Evolutionary conservation across 2,329 filamentous ascomycete species (phyloP).

Genomic region (Fonsecaea erecta): DNA sequence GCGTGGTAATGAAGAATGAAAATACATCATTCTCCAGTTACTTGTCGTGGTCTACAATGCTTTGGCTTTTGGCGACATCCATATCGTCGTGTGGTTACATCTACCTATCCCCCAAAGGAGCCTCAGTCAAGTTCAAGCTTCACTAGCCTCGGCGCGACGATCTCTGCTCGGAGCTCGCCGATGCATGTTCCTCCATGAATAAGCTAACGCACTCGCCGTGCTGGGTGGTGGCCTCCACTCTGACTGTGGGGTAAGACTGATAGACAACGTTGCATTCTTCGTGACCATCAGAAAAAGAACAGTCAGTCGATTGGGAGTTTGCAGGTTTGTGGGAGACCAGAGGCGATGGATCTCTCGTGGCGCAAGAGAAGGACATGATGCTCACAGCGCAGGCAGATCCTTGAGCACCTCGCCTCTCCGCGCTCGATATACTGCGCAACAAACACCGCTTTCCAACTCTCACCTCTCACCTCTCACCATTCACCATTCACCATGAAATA

Average conservation of each 20-base stretch:
- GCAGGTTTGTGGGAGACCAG: neutral
- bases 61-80: neutral
- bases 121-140: neutral
- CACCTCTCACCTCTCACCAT: neutral
- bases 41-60: neutral
- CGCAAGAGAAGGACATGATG: neutral
- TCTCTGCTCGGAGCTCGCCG: neutral
- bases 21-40: conserved; percentile 1
- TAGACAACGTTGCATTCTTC: conserved; percentile 5
- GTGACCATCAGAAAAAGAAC: neutral
- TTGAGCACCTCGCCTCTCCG: neutral
- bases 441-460: neutral
- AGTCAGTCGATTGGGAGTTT: neutral
- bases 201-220: neutral
- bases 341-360: neutral
- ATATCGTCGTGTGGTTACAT: neutral
- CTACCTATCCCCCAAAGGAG: neutral
- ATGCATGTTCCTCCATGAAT: neutral
- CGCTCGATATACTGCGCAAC: neutral
- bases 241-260: conserved; percentile 6
- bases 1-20: conserved; percentile 19
- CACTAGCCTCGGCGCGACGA: neutral
- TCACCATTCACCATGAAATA: conserved; percentile 23
- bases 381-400: neutral
- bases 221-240: neutral